phyloP scores from a whole-genome alignment of 805 yeast genomes.

The Schwanniomyces pseudopolymorphus region DNA sequence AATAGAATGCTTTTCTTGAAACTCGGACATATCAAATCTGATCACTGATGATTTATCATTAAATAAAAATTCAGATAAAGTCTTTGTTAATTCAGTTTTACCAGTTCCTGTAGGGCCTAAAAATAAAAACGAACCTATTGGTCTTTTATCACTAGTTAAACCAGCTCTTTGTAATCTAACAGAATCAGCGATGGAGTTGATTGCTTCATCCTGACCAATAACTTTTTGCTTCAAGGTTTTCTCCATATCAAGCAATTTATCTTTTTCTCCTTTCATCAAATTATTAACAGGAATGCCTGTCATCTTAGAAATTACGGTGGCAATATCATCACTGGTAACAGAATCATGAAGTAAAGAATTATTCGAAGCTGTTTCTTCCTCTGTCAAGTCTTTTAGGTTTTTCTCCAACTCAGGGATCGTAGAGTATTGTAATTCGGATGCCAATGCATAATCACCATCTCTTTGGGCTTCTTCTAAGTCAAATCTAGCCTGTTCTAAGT shows the following conservation, averaged over 20 bases:
- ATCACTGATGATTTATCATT: conserved; percentile 85
- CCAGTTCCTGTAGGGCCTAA: conserved; percentile 99
- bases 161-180: conserved; percentile 97
- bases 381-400: conserved; percentile 50
- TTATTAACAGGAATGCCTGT: conserved; percentile 94
- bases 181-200: conserved; percentile 85
- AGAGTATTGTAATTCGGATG: conserved; percentile 87
- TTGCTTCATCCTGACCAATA: conserved; percentile 95
- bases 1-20: conserved; percentile 90
- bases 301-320: conserved; percentile 87
- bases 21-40: conserved; percentile 96
- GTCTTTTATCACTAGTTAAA: conserved; percentile 87
- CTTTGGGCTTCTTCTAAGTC: conserved; percentile 83
- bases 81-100: conserved; percentile 92
- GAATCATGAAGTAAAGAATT: conserved; percentile 73
- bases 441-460: conserved; percentile 80
- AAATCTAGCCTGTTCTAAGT: conserved; percentile 78
- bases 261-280: conserved; percentile 91
- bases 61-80: conserved; percentile 87
- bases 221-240: conserved; percentile 71
- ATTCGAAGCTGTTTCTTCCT: conserved; percentile 28
- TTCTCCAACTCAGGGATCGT: conserved; percentile 77
- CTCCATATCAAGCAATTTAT: conserved; percentile 87
- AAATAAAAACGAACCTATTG: conserved; percentile 95
- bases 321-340: conserved; percentile 92